Evolutionary conservation across 2,329 filamentous ascomycete species (phyloP), one percentile per base, ranked within the genome.

Genomic region (Monascus ruber): DNA sequence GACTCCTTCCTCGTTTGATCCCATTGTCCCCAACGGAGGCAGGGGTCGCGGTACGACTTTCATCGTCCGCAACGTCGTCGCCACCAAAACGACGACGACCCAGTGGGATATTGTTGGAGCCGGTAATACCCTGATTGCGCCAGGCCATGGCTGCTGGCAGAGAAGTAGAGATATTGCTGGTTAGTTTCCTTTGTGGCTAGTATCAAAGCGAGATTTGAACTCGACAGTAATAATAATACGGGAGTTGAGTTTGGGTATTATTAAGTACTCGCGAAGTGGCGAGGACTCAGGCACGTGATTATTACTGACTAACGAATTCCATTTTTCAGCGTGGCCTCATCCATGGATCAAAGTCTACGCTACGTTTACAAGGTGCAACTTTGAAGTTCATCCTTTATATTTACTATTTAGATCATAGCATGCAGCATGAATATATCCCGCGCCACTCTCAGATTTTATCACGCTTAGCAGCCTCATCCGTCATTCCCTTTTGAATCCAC

Each of bases 41-140:
- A 55, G 60, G 69, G 46, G 64, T 64, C 42, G 62, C 67, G 38
- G 61, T 59, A 42, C 58, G 60, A 53, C 62, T 63, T 42, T 68
- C 68, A 41, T 66, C 68, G 36, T 64, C 64, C 41, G 58, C 58
- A 34, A 64, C 52, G 47, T 82, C 77, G 36, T 76, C 81, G 49
- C 76, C 83, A 44, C 79, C 82, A 53, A 93, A 87, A 45, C 88
- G 83, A 49, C 79, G 76, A 53, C 79, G 93, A 38, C 91, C 91
- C 45, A 98, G 71, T 44, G 91, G 91, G 55, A 98, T 94, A 58
- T 95, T 96, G 68, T 98, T 98, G 34, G 93, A 96, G 38, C 91
- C 91, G 17, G 91, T 98, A 61, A 94, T 94, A 52, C 91, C 91
- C 56, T 77, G 72, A 50, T 72, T 75, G 47, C 77, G 72, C 76